Base-by-base conservation (phyloP, 2,329 filamentous ascomycete genomes). In the Aspergillus transmontanensis region DNA sequence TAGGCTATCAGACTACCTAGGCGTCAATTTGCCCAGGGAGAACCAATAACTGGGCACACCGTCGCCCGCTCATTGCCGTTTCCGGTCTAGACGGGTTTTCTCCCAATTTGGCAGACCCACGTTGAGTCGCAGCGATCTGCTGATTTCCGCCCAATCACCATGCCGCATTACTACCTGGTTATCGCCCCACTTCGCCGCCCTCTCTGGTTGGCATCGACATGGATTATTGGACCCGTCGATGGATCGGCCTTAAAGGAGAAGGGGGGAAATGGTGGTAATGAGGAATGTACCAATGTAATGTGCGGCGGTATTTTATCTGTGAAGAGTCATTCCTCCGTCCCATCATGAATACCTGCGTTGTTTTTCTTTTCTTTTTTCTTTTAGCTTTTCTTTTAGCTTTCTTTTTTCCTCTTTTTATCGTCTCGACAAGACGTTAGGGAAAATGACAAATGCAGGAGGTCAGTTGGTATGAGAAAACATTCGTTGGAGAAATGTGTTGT, bases 171-270 rank as follows among this genome's bases (percentile, higher is more conserved):
- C 21, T 50, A 6, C 23, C 64, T 65, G 65, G 66, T 69, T 68
- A 70, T 69, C 62, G 67, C 67, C 65, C 68, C 68, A 64, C 65
- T 50, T 60, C 59, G 34, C 62, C 62, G 62, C 63, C 50, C 59
- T 65, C 61, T 53, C 48, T 61, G 60, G 56, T 57, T 58, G 48
- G 39, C 39, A 32, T 46, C 19, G 58, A 28, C 34, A 21, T 58
- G 59, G 59, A 30, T 58, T 57, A 54, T 62, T 62, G 55, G 60
- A 51, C 51, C 51, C 56, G 23, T 58, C 34, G 30, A 36, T 16
- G 56, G 60, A 45, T 57, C 55, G 43, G 60, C 55, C 36, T 54
- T 36, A 36, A 26, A 36, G 55, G 28, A 43, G 39, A 60, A 56
- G 51, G 60, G 56, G 60, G 48, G 21, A 51, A 51, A 28, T 59